Evolutionary conservation across 257 asterid species (phyloP).

Genomic region (Solanum chmielewskii): DNA sequence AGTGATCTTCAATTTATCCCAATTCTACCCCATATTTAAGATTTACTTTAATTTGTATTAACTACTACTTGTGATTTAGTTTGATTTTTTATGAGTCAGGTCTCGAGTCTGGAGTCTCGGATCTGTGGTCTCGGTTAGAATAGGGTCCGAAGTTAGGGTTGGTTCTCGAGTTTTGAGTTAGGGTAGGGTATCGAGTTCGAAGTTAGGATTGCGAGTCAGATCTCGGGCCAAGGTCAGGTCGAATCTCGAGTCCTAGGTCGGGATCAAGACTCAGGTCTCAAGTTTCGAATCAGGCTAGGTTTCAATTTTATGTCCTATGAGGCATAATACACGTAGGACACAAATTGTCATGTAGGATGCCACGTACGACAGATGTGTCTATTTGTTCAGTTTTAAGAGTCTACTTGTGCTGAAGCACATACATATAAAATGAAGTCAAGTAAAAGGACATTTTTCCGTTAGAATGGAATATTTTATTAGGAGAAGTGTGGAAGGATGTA

Average conservation of each 20-base stretch:
- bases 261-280: neutral
- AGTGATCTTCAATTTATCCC: neutral
- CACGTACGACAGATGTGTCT: too few species aligned
- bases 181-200: neutral
- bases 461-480: neutral
- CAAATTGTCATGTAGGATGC: too few species aligned
- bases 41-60: neutral
- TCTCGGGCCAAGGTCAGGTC: neutral
- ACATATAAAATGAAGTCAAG: too few species aligned
- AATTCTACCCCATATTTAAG: neutral
- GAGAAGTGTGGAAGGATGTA: too few species aligned
- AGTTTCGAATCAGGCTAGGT: neutral
- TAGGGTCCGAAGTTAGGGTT: neutral
- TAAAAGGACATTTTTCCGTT: too few species aligned
- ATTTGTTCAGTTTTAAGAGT: too few species aligned
- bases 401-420: too few species aligned
- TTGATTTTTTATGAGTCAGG: neutral
- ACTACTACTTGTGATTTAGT: neutral
- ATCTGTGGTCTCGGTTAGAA: neutral
- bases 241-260: neutral
- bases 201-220: neutral
- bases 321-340: too few species aligned
- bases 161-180: neutral
- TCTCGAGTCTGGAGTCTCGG: neutral
- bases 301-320: too few species aligned